These are phyloP conservation scores for Collybiopsis confluens DNA, from an alignment of 768 basidiomycete genomes.

Conservation along the genomic window DNA sequence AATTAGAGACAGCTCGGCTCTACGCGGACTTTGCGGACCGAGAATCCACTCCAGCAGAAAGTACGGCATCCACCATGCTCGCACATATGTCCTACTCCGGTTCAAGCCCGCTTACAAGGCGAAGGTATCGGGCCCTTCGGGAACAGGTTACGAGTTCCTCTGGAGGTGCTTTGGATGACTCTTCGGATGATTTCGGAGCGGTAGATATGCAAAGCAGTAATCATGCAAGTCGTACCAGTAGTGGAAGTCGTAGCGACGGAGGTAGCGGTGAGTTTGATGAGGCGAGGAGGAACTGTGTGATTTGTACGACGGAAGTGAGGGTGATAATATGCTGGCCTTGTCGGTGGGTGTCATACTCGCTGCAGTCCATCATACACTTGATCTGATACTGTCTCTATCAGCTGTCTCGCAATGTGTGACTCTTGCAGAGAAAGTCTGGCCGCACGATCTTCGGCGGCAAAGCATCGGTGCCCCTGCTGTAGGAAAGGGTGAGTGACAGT, in stretches of 20 bases:
- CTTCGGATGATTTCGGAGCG: not conserved
- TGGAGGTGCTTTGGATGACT: not conserved
- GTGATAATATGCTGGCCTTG: constrained; percentile 87
- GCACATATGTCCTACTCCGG: constrained; percentile 47
- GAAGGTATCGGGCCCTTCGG: constrained; percentile 38
- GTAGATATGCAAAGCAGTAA: not conserved
- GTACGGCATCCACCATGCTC: constrained; percentile 40
- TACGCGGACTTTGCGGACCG: constrained; percentile 46
- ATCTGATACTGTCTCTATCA: constrained; percentile 18
- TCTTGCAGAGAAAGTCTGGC: constrained; percentile 60
- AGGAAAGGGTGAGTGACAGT: constrained; percentile 38
- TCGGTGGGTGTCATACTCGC: constrained; percentile 37
- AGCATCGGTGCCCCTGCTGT: constrained; percentile 67
- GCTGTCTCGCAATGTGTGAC: constrained; percentile 62
- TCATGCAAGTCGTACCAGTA: too few relatives aligned
- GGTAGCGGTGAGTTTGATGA: constrained; percentile 13
- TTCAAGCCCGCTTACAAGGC: constrained; percentile 45
- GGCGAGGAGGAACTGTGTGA: constrained; percentile 48
- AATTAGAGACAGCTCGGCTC: constrained; percentile 41
- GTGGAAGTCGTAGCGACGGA: not conserved
- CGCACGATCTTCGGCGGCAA: constrained; percentile 47
- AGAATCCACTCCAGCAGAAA: constrained; percentile 23
- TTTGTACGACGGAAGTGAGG: constrained; percentile 64
- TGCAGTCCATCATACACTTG: not conserved
- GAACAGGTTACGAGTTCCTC: constrained; percentile 8